Base-by-base conservation (phyloP, 2,329 filamentous ascomycete species). In the Mariannaea elegans region DNA sequence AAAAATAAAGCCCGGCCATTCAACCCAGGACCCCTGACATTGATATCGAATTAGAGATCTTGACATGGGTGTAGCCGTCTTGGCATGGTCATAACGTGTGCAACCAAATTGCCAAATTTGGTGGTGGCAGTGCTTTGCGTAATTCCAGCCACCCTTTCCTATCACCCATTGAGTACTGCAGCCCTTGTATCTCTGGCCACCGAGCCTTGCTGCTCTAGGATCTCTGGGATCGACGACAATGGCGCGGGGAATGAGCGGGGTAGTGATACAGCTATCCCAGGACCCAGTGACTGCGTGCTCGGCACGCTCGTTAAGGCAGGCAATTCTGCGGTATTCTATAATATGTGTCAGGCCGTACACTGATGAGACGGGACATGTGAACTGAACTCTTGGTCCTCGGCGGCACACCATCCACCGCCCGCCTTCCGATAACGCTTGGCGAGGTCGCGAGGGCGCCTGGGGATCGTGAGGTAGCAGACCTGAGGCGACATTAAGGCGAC, bases 51-150 rank as follows among this genome's bases (percentile, higher is more conserved):
- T 54, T 56, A 52, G 64, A 51, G 51, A 61, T 65, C 55, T 41
- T 49, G 53, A 63, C 64, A 38, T 65, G 64, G 64, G 58, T 29
- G 64, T 56, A 66, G 61, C 64, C 64, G 64, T 57, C 64, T 66
- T 66, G 64, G 64, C 64, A 65, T 55, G 48, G 54, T 39, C 45
- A 61, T 61, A 55, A 57, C 62, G 56, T 41, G 46, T 57, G 47
- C 10, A 41, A 57, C 46, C 62, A 41, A 63, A 46, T 50, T 65
- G 42, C 62, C 61, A 49, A 36, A 53, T 62, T 24, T 50, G 61
- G 64, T 47, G 53, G 55, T 52, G 64, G 64, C 64, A 55, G 61
- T 66, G 61, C 63, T 64, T 6, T 52, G 53, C 42, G 19, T 19
- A 13, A 45, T 56, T n/a, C 14, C 34, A 13, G 34, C 34, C 34